Conservation (phyloP, 257 asterid genomes). For the Euphrasia confusa region DNA sequence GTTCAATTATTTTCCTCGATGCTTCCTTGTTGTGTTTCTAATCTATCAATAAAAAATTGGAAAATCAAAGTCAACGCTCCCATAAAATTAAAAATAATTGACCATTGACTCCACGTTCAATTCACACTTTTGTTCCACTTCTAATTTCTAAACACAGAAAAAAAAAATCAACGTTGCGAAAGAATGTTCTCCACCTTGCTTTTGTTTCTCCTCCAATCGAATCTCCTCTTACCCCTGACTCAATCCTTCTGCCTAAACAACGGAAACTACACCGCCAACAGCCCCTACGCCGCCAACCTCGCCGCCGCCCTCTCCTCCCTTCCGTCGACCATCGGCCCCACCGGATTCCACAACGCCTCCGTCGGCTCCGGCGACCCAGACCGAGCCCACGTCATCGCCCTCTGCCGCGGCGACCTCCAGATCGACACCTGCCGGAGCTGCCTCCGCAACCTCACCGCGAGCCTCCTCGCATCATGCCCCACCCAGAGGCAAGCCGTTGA, state of each 20-base stretch:
- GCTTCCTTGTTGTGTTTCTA: too few species aligned
- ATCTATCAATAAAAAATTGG: too few species aligned
- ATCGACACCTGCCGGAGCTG: conserved; percentile 11
- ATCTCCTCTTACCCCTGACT: not conserved
- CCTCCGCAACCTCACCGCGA: not conserved
- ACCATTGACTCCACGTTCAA: not conserved
- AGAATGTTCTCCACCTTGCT: too few species aligned
- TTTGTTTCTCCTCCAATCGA: not conserved
- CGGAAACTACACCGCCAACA: conserved; percentile 28
- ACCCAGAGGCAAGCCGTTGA: not conserved
- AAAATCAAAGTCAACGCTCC: too few species aligned
- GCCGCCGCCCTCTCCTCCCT: conserved; percentile 24
- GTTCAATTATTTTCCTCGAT: too few species aligned
- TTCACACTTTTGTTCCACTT: too few species aligned
- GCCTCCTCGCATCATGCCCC: conserved; percentile 14
- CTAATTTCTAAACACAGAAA: too few species aligned
- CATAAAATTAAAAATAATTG: not conserved
- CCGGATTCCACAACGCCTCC: conserved; percentile 25
- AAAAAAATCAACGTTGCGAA: too few species aligned
- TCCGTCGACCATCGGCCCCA: conserved; percentile 15
- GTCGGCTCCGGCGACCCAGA: conserved; percentile 11
- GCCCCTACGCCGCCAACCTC: conserved; percentile 27
- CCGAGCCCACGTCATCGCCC: conserved; percentile 16
- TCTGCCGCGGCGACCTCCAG: conserved; percentile 24
- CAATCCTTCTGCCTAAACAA: conserved; percentile 20